Evolutionary conservation across 176 grass and related monocot genomes (phyloP).

Genomic region (Melocanna baccifera): DNA sequence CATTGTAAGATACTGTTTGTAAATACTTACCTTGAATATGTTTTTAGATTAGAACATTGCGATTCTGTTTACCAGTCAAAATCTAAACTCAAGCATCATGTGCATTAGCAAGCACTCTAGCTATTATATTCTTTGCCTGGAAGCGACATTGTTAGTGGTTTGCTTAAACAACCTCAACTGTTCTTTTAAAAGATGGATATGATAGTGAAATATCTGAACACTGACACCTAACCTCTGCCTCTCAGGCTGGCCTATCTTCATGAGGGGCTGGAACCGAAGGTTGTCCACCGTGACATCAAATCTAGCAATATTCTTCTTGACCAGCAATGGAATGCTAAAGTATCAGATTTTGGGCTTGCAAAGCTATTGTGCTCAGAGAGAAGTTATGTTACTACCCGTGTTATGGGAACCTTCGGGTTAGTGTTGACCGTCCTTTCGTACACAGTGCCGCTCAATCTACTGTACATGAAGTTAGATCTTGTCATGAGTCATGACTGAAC

Average conservation of each 20-base stretch:
- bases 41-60: background rate
- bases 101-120: constrained; percentile 29
- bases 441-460: background rate
- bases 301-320: constrained; percentile 98
- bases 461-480: background rate
- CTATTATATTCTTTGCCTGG: constrained; percentile 17
- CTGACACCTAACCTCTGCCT: constrained; percentile 28
- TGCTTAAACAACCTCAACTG: background rate
- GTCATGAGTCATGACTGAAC: constrained; percentile 17
- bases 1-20: background rate
- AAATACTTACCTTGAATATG: constrained; percentile 2
- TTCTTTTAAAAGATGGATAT: constrained; percentile 5
- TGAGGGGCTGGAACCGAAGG: constrained; percentile 92
- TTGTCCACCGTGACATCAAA: constrained; percentile 94
- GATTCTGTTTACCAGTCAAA: constrained; percentile 27
- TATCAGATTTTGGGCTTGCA: constrained; percentile 95
- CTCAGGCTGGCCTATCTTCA: constrained; percentile 91
- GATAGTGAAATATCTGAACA: background rate
- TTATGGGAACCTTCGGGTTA: constrained; percentile 98
- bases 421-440: constrained; percentile 17
- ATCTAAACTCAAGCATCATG: constrained; percentile 26
- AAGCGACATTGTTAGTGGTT: constrained; percentile 29
- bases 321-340: constrained; percentile 78
- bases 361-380: constrained; percentile 84
- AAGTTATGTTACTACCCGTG: constrained; percentile 94